A percentile compares a stretch with the other conserved stretches of the same genome.
phyloP scores from a whole-genome alignment of 208 protist species.

The Trypanosoma caninum region DNA sequence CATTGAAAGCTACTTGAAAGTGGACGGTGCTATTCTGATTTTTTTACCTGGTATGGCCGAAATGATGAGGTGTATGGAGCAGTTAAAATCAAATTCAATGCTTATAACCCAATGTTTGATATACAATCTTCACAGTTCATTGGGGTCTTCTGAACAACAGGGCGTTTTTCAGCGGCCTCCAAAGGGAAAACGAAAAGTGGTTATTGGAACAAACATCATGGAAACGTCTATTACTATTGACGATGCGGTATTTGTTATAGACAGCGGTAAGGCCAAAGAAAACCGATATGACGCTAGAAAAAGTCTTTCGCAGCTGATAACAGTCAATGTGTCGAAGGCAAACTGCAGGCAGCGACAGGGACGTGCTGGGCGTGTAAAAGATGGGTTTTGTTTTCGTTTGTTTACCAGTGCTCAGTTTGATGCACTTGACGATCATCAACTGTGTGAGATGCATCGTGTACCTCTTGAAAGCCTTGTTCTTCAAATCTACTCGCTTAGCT shows the following conservation, averaged over 20 bases:
- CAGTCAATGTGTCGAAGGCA: conserved; percentile 93
- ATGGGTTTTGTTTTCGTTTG: conserved; percentile 94
- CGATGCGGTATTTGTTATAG: conserved; percentile 96
- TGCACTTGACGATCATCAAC: conserved; percentile 80
- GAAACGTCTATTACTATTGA: conserved; percentile 98
- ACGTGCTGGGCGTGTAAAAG: conserved; percentile 94
- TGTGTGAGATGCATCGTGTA: conserved; percentile 95
- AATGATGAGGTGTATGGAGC: conserved; percentile 87
- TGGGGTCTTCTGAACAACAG: conserved; percentile 91
- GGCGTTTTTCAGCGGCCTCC: conserved; percentile 89
- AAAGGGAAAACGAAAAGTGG: conserved; percentile 90
- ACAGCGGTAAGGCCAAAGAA: conserved; percentile 96
- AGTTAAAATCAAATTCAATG: conserved; percentile 60
- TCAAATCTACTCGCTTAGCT: conserved; percentile 90
- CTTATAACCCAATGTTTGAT: conserved; percentile 58
- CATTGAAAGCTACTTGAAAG: conserved; percentile 63
- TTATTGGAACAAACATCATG: conserved; percentile 97
- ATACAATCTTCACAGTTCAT: conserved; percentile 92
- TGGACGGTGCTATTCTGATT: conserved; percentile 90
- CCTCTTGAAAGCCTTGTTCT: conserved; percentile 95
- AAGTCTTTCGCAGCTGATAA: conserved; percentile 80
- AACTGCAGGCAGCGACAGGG: conserved; percentile 94
- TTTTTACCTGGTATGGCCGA: conserved; percentile 96
- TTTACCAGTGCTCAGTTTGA: conserved; percentile 90
- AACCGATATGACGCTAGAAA: conserved; percentile 88